Evolutionary conservation across 106 monocot genomes (phyloP), one percentile per base, ranked within the genome.

Genomic region (Cymbidium sinense): DNA sequence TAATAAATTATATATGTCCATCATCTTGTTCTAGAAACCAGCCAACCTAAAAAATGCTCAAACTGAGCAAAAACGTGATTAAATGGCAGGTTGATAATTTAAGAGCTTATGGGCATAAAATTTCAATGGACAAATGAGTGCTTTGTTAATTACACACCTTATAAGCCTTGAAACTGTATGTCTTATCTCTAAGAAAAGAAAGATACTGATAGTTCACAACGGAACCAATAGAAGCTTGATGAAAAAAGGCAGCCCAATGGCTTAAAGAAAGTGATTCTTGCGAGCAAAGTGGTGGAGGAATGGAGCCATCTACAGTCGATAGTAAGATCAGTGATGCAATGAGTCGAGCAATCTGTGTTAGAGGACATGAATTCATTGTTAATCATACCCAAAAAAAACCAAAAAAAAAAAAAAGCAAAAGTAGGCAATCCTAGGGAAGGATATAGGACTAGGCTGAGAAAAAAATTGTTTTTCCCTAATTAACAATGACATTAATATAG

Each of bases 231-330:
- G 96, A 96, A 23, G 89, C 86, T 89, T 96, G 96, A 85, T 96
- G 96, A 58, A 96, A 96, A 79, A 83, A 96, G 52, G 93, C 84
- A 83, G 91, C 91, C 93, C 93, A 96, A 62, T 96, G 93, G 75
- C 75, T 80, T 36, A 81, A 58, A 74, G 93, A 89, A n/a, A 91
- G 85, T 70, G 85, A 77, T 12, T 78, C 79, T 30, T 74, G 65
- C 50, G 84, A 78, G 79, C 15, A 77, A 52, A 81, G 70, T 75
- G 85, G 86, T 50, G 82, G 36, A 52, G 83, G 41, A 81, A 81
- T 76, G 43, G 78, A 76, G 44, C 79, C 76, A 76, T 85, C 87
- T 47, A 88, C 43, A 15, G 83, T 88, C 18, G 91, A 89, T 73
- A 93, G 81, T 74, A 93, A 72, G 35, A 89, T 88, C 78, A 86